Evolutionary conservation across 345 rosid genomes (phyloP), one percentile per base, ranked within the genome.

Genomic region (Salix brachista): DNA sequence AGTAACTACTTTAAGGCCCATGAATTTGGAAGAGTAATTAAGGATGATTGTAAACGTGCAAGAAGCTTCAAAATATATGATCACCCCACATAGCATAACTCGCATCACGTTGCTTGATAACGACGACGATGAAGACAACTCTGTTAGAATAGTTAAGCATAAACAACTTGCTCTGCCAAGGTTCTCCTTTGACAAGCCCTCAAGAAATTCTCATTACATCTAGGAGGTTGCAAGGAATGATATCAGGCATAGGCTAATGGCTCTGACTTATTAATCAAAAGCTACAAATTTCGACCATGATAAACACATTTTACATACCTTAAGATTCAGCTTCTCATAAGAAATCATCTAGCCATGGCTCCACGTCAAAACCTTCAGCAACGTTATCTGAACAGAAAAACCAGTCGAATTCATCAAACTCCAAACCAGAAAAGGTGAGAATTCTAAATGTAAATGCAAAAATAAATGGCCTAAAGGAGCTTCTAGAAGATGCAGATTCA

Each of bases 381-480:
- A 64, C 83, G 44, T 71, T 84, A 72, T 78, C 84, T 25, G 88
- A 78, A 17, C 76, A 80, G 68, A 80, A 78, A 79, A 82, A 79
- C 46, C 77, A 46, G 10, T 71, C 81, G 7, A 84, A 75, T 76
- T 81, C 91, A 23, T 12, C 83, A 41, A 81, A 76, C 60, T 66
- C 79, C 58, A 90, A 87, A 74, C 72, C 82, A 17, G 94, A 85
- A 23, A 96, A 89, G 67, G 89, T 79, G 37, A 90, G 97, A 82
- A 89, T 93, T 72, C 90, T 97, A 37, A 93, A 84, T 84, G 95
- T 93, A 56, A 88, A 93, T 34, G 97, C 97, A 9, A 92, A 90
- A 89, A 78, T 92, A 65, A 96, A 92, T 95, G 98, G 99, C 46
- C 66, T 91, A 19, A 92, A 91, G 41, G 97, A 89, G 75, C 85